These are phyloP conservation scores for Hsuehochloa calcarea DNA, from an alignment of 176 grass and related monocot species.

Conservation along the genomic window DNA sequence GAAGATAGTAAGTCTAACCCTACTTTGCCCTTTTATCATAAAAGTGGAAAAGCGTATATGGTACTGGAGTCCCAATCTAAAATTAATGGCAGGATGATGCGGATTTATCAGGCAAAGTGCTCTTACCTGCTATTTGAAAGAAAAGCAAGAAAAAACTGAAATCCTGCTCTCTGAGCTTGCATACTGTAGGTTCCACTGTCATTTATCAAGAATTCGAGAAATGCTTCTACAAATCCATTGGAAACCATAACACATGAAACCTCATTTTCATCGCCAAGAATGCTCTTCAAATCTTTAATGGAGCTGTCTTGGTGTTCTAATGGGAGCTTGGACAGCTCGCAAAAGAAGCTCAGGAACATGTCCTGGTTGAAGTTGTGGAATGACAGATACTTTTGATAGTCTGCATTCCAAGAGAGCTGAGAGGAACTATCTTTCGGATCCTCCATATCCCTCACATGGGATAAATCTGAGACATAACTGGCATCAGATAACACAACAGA, in stretches of 20 bases:
- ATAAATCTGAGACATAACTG: constrained; percentile 64
- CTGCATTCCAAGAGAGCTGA: constrained; percentile 70
- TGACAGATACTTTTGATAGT: constrained; percentile 67
- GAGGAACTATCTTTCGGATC: constrained; percentile 42
- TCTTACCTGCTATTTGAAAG: constrained; percentile 64
- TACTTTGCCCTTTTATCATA: constrained; percentile 15
- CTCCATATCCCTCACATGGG: constrained; percentile 48
- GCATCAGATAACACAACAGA: constrained; percentile 68
- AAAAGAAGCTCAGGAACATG: constrained; percentile 79
- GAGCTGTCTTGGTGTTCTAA: constrained; percentile 56
- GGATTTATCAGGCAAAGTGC: constrained; percentile 15
- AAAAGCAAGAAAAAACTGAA: constrained; percentile 68
- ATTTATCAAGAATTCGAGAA: constrained; percentile 64
- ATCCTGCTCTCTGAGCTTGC: constrained; percentile 49
- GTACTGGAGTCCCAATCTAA: background rate
- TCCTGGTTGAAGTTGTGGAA: constrained; percentile 70
- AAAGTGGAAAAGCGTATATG: background rate
- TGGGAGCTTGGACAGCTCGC: constrained; percentile 62
- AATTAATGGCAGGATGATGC: background rate
- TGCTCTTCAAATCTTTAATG: constrained; percentile 64
- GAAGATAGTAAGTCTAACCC: background rate
- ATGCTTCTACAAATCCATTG: constrained; percentile 89
- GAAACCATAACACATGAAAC: constrained; percentile 52
- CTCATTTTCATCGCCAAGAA: constrained; percentile 67
- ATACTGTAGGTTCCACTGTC: constrained; percentile 39